Evolutionary conservation across 2,329 filamentous ascomycete genomes (phyloP).

Genomic region (Trichoderma koningii): DNA sequence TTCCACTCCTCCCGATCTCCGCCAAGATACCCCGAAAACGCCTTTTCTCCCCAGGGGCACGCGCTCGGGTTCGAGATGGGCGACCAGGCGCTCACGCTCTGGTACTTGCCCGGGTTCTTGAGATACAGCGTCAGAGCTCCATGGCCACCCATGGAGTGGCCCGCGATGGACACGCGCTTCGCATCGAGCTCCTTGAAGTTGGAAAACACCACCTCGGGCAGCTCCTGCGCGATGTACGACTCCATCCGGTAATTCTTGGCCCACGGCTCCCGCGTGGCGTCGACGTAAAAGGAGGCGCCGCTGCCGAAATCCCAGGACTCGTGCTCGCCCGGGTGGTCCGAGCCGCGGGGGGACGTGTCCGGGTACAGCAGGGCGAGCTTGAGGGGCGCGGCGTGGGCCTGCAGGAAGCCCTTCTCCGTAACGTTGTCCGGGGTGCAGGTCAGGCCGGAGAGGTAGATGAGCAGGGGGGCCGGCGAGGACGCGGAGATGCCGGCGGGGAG

Average conservation of each 20-base stretch:
- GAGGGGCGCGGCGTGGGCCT: constrained; percentile 74
- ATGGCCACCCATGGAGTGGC: constrained; percentile 97
- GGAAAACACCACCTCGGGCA: constrained; percentile 74
- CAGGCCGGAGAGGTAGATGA: constrained; percentile 91
- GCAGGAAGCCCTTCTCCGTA: constrained; percentile 85
- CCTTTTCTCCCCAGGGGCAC: constrained; percentile 95
- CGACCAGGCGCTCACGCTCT: constrained; percentile 85
- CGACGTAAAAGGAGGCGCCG: constrained; percentile 92
- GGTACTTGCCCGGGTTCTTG: constrained; percentile 87
- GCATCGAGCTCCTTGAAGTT: constrained; percentile 72
- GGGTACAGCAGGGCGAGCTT: constrained; percentile 94
- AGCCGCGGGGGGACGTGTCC: constrained; percentile 88
- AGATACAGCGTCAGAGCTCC: constrained; percentile 91
- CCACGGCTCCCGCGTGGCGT: constrained; percentile 78
- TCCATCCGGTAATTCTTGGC: constrained; percentile 88
- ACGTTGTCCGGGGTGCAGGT: constrained; percentile 93
- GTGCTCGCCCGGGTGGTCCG: constrained; percentile 79
- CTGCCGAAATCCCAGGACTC: constrained; percentile 89
- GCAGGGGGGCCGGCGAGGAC: constrained; percentile 66
- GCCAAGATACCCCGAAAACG: constrained; percentile 88
- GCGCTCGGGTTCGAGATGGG: constrained; percentile 84
- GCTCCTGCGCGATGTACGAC: constrained; percentile 83
- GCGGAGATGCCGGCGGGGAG: constrained; percentile 71
- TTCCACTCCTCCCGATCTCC: constrained; percentile 76
- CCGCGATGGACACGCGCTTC: constrained; percentile 76